Evolutionary conservation across 2,329 filamentous ascomycete species (phyloP).

Genomic region (Xylaria sp.): DNA sequence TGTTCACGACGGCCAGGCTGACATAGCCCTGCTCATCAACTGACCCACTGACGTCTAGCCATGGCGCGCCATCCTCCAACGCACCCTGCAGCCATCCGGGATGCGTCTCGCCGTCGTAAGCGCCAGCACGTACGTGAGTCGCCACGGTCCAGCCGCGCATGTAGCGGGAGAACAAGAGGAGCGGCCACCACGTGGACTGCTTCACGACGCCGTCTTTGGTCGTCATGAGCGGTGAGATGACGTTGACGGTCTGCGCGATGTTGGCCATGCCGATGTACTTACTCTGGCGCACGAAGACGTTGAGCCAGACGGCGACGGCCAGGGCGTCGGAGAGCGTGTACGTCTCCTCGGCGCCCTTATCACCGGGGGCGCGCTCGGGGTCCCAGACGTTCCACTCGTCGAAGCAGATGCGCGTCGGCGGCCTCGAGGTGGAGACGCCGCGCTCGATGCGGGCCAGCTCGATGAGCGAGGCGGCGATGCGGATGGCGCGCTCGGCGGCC

Average conservation of each 20-base stretch:
- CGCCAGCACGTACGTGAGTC: constrained; percentile 70
- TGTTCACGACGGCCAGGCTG: constrained; percentile 78
- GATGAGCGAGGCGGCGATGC: constrained; percentile 74
- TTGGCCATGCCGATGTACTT: constrained; percentile 76
- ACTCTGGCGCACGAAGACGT: constrained; percentile 77
- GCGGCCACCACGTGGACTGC: constrained; percentile 81
- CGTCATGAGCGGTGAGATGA: constrained; percentile 82
- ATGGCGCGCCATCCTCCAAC: constrained; percentile 69
- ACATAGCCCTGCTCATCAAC: constrained; percentile 68
- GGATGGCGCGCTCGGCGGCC: constrained; percentile 77
- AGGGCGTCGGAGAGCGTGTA: constrained; percentile 81
- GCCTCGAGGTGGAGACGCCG: constrained; percentile 66
- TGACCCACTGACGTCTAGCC: constrained; percentile 74
- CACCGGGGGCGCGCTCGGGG: constrained; percentile 75
- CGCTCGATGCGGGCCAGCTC: constrained; percentile 80
- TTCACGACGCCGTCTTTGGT: constrained; percentile 70
- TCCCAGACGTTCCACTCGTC: constrained; percentile 91
- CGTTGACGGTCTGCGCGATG: constrained; percentile 81
- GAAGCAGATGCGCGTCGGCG: constrained; percentile 78
- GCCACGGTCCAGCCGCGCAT: constrained; percentile 80
- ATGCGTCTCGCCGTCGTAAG: constrained; percentile 74
- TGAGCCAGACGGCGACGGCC: constrained; percentile 79
- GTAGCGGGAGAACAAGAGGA: constrained; percentile 74
- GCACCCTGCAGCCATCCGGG: constrained; percentile 73
- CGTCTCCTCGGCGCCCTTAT: constrained; percentile 76